Evolutionary conservation across 2,329 filamentous ascomycete species (phyloP).

Genomic region (Bipolaris victoriae): DNA sequence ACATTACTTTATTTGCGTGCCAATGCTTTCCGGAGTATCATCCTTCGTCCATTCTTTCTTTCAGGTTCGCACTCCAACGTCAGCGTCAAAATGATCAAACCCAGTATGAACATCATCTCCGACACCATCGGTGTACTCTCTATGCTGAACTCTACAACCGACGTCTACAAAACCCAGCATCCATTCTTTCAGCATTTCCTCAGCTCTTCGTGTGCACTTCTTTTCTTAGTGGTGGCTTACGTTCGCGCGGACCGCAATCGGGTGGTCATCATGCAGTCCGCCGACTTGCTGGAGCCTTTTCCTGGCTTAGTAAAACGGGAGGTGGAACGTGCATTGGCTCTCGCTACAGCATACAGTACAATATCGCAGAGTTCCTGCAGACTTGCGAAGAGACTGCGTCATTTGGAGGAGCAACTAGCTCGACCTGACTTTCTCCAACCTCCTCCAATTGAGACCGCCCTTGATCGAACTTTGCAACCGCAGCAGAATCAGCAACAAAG

Average conservation of each 20-base stretch:
- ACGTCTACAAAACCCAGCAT: background rate
- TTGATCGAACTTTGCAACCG: background rate
- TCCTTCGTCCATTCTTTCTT: slow-evolving; percentile 1
- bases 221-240: background rate
- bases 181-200: slow-evolving; percentile 1
- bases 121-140: background rate
- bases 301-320: background rate
- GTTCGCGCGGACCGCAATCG: background rate
- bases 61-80: background rate
- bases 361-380: background rate
- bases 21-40: slow-evolving; percentile 1
- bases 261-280: background rate
- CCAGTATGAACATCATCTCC: background rate
- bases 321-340: slow-evolving; percentile 1
- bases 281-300: background rate
- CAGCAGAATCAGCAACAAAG: background rate
- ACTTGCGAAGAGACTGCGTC: background rate
- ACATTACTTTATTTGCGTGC: background rate
- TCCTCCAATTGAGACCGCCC: background rate
- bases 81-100: background rate
- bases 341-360: background rate
- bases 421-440: slow-evolving; percentile 1
- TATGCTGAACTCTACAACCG: background rate
- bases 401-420: slow-evolving; percentile 1
- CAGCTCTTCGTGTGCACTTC: slow-evolving; percentile 1